Percentiles rank a stretch among this genome's conserved stretches.
These are phyloP conservation scores for Plasmodium cynomolgi DNA, from an alignment of 169 alveolate genomes.

Conservation along the genomic window DNA sequence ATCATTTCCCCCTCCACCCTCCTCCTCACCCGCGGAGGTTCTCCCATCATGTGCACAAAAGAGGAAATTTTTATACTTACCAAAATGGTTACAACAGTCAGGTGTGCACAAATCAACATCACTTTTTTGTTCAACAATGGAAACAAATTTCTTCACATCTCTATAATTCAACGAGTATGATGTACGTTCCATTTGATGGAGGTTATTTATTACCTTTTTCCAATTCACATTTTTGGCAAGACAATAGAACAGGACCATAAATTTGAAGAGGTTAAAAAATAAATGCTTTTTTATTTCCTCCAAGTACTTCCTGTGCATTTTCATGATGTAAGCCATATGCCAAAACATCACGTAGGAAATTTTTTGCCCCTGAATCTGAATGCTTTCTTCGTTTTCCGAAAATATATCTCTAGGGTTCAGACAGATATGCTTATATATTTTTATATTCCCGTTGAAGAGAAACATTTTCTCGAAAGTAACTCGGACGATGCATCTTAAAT, in stretches of 20 bases:
- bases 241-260: constrained; percentile 54
- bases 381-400: neutral
- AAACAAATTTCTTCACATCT: constrained; percentile 28
- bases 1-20: neutral
- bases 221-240: constrained; percentile 23
- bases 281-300: constrained; percentile 38
- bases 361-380: constrained; percentile 14
- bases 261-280: constrained; percentile 49
- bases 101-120: neutral
- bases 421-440: constrained; percentile 50
- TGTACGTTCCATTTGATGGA: neutral
- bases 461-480: constrained; percentile 64
- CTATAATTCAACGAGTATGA: constrained; percentile 32
- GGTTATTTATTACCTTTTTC: constrained; percentile 16
- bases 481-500: constrained; percentile 16
- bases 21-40: neutral
- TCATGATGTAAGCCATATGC: constrained; percentile 62
- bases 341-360: constrained; percentile 50
- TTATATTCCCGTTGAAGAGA: constrained; percentile 17
- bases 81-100: neutral
- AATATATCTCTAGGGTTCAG: neutral
- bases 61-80: constrained; percentile 21
- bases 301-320: constrained; percentile 24
- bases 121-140: neutral
- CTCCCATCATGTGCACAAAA: constrained; percentile 8